Base-by-base conservation (phyloP, 176 grass and related monocot species). In the Otatea glauca region DNA sequence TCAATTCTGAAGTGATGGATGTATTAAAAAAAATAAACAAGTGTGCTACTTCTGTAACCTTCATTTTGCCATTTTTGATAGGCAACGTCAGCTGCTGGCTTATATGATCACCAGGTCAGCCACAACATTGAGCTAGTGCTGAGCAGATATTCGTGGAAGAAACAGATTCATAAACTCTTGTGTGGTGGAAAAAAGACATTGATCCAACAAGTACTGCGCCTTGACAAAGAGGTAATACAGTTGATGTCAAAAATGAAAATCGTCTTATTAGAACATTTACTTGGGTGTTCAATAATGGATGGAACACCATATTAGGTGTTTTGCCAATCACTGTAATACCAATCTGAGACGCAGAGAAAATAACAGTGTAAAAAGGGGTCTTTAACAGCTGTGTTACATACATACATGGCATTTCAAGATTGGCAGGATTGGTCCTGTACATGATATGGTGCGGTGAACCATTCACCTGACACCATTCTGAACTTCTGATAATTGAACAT, bases 111-210 rank as follows among this genome's bases (percentile, higher is more conserved):
- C 60, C 79, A 94, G 84, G 85, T 86, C 79, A 86, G 77, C 49
- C 62, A 37, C 82, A 91, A 65, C 23, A 43, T 97, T 63, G 87
- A 97, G 72, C 80, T 71, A 39, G 66, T 83, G 49, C 90, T 94
- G 61, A 77, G 85, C 73, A 88, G 47, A 93, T 88, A 93, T 87
- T 85, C 80, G 9, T 97, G 95, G 95, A 97, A 97, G 89, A 82
- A 91, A 70, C 87, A 58, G 86, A 83, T 90, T 48, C 86, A 82
- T 54, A 90, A 85, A 63, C 89, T 97, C 51, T 83, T 93, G 78
- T 83, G 18, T 54, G 76, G 72, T 83, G 84, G 71, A 50, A 71
- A 72, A 85, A 91, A 97, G 67, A 66, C 79, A 79, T 84, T 72
- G 10, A 84, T 97, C 63, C 65, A 93, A 82, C 82, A 94, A 74